A percentile compares a stretch with the other conserved stretches of the same genome.
phyloP scores from a whole-genome alignment of 2,329 filamentous ascomycete species.

The Mycogone perniciosa region DNA sequence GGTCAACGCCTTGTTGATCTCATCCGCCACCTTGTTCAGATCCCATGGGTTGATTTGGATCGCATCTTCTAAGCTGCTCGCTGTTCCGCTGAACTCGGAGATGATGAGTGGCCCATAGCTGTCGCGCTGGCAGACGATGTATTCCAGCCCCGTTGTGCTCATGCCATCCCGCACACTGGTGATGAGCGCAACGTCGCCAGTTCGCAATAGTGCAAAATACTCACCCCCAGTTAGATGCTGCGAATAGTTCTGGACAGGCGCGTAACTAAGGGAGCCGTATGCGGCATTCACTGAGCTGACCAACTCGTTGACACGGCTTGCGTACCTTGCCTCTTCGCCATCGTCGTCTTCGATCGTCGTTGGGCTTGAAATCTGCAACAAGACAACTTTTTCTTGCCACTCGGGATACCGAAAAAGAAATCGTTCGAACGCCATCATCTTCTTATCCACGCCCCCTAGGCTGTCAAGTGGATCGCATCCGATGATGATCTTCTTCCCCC shows the following conservation, averaged over 20 bases:
- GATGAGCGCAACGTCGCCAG: conserved; percentile 85
- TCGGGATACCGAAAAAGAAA: conserved; percentile 85
- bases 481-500: conserved; percentile 85
- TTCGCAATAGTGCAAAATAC: conserved; percentile 83
- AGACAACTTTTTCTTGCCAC: conserved; percentile 82
- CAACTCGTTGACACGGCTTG: conserved; percentile 80
- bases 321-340: conserved; percentile 69
- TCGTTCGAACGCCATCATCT: conserved; percentile 84
- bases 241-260: conserved; percentile 89
- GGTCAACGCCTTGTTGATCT: conserved; percentile 72
- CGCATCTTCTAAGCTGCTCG: conserved; percentile 72
- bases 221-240: conserved; percentile 84
- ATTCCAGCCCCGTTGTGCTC: conserved; percentile 96
- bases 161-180: conserved; percentile 93
- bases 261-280: conserved; percentile 80
- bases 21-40: conserved; percentile 69
- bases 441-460: conserved; percentile 84
- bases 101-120: conserved; percentile 82
- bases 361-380: conserved; percentile 89
- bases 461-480: conserved; percentile 89
- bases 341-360: conserved; percentile 74
- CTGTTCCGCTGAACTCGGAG: conserved; percentile 95
- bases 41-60: conserved; percentile 98
- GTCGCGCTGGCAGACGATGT: conserved; percentile 84
- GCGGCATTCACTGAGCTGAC: conserved; percentile 84